Conservation (phyloP, 2,329 filamentous ascomycete genomes). For the Penicillium sp. region DNA sequence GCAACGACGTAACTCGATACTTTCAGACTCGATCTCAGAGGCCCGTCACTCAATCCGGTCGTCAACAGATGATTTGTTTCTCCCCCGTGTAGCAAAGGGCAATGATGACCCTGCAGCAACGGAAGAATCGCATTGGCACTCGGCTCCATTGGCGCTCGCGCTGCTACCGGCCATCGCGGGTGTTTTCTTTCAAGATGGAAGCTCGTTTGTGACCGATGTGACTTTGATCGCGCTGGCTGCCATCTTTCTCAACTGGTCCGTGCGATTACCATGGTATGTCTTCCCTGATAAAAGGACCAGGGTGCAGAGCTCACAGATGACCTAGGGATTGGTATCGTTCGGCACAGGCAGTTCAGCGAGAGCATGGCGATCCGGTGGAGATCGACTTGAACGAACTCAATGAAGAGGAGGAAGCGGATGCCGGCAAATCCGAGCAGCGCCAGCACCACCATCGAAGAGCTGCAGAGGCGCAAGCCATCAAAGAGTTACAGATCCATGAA, state of each 20-base stretch:
- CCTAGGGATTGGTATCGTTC: constrained; percentile 67
- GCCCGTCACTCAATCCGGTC: constrained; percentile 58
- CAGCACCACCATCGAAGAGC: constrained; percentile 9
- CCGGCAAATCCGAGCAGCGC: constrained; percentile 4
- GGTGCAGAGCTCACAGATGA: constrained; percentile 1
- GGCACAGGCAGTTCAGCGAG: constrained; percentile 58
- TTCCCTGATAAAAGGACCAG: not conserved
- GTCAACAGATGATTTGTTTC: constrained; percentile 65
- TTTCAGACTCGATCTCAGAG: constrained; percentile 69
- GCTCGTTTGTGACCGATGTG: constrained; percentile 75
- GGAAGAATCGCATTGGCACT: constrained; percentile 67
- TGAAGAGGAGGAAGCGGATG: constrained; percentile 12
- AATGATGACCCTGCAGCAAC: constrained; percentile 33
- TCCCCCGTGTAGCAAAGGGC: constrained; percentile 47
- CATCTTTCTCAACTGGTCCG: constrained; percentile 87
- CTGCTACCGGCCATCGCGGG: constrained; percentile 81
- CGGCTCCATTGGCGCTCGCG: constrained; percentile 73
- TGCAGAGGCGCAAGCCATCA: constrained; percentile 38
- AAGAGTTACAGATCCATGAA: constrained; percentile 69
- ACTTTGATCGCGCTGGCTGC: constrained; percentile 73
- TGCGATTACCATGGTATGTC: constrained; percentile 77
- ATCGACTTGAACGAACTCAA: constrained; percentile 26
- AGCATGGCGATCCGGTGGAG: constrained; percentile 18
- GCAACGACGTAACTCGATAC: constrained; percentile 66
- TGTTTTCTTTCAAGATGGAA: constrained; percentile 76